Base-by-base conservation (phyloP, 2,329 filamentous ascomycete genomes). In the Nemania sp. region DNA sequence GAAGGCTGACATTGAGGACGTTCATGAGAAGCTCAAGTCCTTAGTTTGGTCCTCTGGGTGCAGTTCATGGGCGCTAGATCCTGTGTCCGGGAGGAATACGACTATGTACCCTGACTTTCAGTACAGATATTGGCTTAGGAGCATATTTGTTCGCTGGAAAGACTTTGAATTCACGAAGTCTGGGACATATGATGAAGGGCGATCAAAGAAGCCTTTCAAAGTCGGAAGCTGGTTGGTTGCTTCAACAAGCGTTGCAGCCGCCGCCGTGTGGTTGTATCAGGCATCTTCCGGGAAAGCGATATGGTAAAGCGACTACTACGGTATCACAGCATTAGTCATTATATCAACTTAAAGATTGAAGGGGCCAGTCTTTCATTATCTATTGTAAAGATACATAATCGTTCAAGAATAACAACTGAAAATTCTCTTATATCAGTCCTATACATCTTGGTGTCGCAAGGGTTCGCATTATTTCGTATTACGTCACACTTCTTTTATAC, bases 31-130 rank as follows among this genome's bases (percentile, higher is more conserved):
- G 42, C 6, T 46, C 6, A 57, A 57, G 22, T 8, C 8, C 2
- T n/a, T 50, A 2, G 37, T 57, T 2, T 57, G 50, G 46, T 26
- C 54, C 3, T 50, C 50, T 19, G 54, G 54, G 5, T 57, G 54
- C 23, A 45, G 40, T 2, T 49, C 44, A 6, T 56, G 49, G 49
- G 54, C 54, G 22, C 8, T 56, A 8, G 54, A 57, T 22, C 33
- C 53, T 26, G 7, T 19, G 37, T 41, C 30, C 17, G 42, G 50
- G 2, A 36, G 54, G 11, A 57, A 57, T 9, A 43, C 30, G 31
- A 51, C 50, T 1, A 57, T 57, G 54, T 57, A 57, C 41, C 50
- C 50, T 20, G 54, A 57, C 22, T 57, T 54, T n/a, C 54, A 57
- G 14, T 47, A 22, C 11, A 54, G 47, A 31, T 57, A 34, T 22